Conservation (phyloP, 1,284 basidiomycete genomes). For the Inonotus obliquus region DNA sequence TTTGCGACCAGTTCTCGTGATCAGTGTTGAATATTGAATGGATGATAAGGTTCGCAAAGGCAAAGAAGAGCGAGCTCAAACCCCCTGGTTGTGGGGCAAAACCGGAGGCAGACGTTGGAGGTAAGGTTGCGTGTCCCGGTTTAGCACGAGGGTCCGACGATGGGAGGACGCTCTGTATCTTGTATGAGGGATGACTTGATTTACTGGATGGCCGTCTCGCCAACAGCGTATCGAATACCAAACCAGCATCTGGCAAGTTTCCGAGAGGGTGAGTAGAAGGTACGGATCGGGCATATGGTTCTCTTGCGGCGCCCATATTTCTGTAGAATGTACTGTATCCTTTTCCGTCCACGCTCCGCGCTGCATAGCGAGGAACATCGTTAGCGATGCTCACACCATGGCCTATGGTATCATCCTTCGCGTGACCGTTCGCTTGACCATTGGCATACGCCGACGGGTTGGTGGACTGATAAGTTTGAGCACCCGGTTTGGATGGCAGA, state of each 20-base stretch:
- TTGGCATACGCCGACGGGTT: slow-evolving; percentile 8
- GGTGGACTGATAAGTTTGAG: neutral
- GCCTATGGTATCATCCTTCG: no score
- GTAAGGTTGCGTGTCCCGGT: slow-evolving; percentile 10
- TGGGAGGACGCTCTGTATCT: slow-evolving; percentile 47
- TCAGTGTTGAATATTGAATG: slow-evolving; percentile 72
- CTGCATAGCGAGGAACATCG: slow-evolving; percentile 36
- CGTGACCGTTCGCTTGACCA: slow-evolving; percentile 8
- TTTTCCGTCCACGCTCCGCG: slow-evolving; percentile 52
- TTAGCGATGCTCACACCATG: neutral
- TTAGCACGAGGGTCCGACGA: slow-evolving; percentile 22
- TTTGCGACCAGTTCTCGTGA: slow-evolving; percentile 47
- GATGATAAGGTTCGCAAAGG: slow-evolving; percentile 74
- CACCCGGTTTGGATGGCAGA: slow-evolving; percentile 28
- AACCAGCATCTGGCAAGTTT: slow-evolving; percentile 57
- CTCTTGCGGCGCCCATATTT: slow-evolving; percentile 51
- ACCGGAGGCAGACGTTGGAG: slow-evolving; percentile 10
- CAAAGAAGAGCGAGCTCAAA: slow-evolving; percentile 68
- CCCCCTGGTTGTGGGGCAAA: slow-evolving; percentile 30
- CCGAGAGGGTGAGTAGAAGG: slow-evolving; percentile 46
- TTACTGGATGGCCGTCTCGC: slow-evolving; percentile 47
- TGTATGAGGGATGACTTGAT: no score
- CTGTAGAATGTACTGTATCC: slow-evolving; percentile 54
- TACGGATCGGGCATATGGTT: slow-evolving; percentile 72
- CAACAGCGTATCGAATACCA: slow-evolving; percentile 72